Base-by-base conservation (phyloP, 2,329 filamentous ascomycete genomes). In the Scorias spongiosa region DNA sequence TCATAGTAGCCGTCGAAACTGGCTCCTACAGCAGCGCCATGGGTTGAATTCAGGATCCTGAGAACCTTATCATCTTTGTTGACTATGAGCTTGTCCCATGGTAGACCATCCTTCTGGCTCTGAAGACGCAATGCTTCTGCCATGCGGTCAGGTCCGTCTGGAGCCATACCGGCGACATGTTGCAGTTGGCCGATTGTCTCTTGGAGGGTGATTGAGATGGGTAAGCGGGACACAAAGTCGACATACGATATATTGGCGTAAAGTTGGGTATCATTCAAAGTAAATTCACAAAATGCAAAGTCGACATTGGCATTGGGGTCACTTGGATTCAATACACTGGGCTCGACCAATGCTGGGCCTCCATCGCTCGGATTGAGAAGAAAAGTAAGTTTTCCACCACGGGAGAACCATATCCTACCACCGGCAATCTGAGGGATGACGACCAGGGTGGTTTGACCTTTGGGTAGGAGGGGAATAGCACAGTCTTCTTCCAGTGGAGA, bases 81-180 rank as follows among this genome's bases (percentile, higher is more conserved):
- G 41, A 76, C 65, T 40, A 77, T 64, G 36, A 84, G 68, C 51
- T 76, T 69, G 50, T 78, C 71, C 81, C 81, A 86, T 0, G 74
- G 74, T 41, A 67, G 62, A 2, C 71, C 68, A 51, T 85, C 81
- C 20, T 58, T 61, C 4, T 55, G 48, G 2, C 74, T 63, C 58
- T 85, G 81, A 10, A 66, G 65, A 20, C 62, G 62, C 15, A 86
- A 62, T 1, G 63, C 70, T 1, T 66, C 61, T 46, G 74, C 75
- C 34, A 85, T 63, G 18, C 57, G 63, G 42, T 73, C 67, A 2
- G 84, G 65, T 1, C 79, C 80, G 51, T 76, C 63, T 0, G 69
- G 51, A 0, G 68, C 59, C 65, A 83, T 75, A 1, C 81, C 81
- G 64, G 57, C 81, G 80, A 63, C 61, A 42, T 57, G 59, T 43